Evolutionary conservation across 2,329 filamentous ascomycete genomes (phyloP).

Genomic region (Didymella pomorum): DNA sequence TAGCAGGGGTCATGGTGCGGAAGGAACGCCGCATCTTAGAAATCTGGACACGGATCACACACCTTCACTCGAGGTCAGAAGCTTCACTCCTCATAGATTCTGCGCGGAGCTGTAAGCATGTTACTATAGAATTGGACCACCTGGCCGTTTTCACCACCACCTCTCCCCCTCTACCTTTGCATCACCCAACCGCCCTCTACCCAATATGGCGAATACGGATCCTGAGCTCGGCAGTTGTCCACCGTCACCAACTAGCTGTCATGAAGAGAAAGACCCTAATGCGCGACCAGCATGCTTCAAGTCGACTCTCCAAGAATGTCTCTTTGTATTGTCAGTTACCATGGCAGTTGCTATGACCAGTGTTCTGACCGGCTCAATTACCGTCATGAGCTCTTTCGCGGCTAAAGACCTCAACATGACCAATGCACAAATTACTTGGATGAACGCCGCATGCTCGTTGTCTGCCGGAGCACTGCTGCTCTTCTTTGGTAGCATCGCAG

Average conservation of each 20-base stretch:
- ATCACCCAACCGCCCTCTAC: background rate
- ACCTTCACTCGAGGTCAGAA: slow-evolving; percentile 1
- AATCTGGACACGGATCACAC: slow-evolving; percentile 4
- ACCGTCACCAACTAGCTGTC: slow-evolving; percentile 33
- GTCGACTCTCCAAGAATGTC: slow-evolving; percentile 67
- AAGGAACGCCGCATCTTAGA: slow-evolving; percentile 12
- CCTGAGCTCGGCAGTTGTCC: slow-evolving; percentile 25
- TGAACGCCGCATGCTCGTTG: slow-evolving; percentile 68
- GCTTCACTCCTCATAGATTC: background rate
- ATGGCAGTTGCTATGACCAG: slow-evolving; percentile 71
- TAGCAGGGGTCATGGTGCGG: slow-evolving; percentile 4
- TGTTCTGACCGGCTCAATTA: slow-evolving; percentile 66
- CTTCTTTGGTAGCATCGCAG: slow-evolving; percentile 70
- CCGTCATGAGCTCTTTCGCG: slow-evolving; percentile 70
- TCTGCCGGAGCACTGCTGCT: slow-evolving; percentile 71
- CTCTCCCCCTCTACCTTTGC: background rate
- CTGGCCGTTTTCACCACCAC: background rate
- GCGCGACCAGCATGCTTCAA: slow-evolving; percentile 66
- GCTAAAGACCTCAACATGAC: slow-evolving; percentile 68
- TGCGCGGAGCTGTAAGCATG: background rate
- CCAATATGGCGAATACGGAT: slow-evolving; percentile 24
- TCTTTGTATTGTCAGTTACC: slow-evolving; percentile 72
- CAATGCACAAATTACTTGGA: slow-evolving; percentile 72
- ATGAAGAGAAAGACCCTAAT: slow-evolving; percentile 40
- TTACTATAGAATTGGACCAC: background rate